Conservation (phyloP, 2,329 filamentous ascomycete species). For the Cyphellophora attinorum region DNA sequence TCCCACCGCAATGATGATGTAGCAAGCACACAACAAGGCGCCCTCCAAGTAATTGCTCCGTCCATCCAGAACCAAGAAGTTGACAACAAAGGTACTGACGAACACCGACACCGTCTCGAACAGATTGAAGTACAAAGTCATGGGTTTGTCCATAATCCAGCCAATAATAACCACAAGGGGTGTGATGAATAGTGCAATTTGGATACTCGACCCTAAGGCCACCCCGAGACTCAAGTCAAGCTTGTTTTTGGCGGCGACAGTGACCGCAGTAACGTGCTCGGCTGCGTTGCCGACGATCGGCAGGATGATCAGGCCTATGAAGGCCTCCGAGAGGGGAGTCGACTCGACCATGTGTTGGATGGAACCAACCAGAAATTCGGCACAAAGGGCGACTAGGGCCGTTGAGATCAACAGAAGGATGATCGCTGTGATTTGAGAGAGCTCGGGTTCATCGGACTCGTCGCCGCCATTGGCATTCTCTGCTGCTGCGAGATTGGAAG, state of each 20-base stretch:
- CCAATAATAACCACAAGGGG: constrained; percentile 53
- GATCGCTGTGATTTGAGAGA: constrained; percentile 63
- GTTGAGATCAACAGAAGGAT: constrained; percentile 62
- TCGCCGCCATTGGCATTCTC: too few species aligned
- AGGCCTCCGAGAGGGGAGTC: constrained; percentile 45
- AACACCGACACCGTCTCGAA: constrained; percentile 69
- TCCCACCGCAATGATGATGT: constrained; percentile 51
- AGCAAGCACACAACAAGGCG: constrained; percentile 48
- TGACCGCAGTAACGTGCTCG: constrained; percentile 56
- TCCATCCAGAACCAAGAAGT: constrained; percentile 54
- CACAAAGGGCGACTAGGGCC: constrained; percentile 69
- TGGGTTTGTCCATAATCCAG: constrained; percentile 51
- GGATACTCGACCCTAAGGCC: constrained; percentile 56
- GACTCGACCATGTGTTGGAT: constrained; percentile 45
- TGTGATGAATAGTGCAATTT: constrained; percentile 54
- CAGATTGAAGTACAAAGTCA: constrained; percentile 74
- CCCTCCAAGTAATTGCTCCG: constrained; percentile 54
- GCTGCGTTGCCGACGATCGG: constrained; percentile 59
- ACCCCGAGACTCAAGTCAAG: constrained; percentile 59
- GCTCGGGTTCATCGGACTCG: constrained; percentile 43
- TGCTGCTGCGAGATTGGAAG: neutral
- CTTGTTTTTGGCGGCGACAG: constrained; percentile 55
- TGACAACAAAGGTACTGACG: constrained; percentile 43
- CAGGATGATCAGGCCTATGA: constrained; percentile 54
- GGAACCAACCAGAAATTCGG: constrained; percentile 54